phyloP scores from a whole-genome alignment of 2,329 filamentous ascomycete species.

The Colletotrichum gloeosporioides region DNA sequence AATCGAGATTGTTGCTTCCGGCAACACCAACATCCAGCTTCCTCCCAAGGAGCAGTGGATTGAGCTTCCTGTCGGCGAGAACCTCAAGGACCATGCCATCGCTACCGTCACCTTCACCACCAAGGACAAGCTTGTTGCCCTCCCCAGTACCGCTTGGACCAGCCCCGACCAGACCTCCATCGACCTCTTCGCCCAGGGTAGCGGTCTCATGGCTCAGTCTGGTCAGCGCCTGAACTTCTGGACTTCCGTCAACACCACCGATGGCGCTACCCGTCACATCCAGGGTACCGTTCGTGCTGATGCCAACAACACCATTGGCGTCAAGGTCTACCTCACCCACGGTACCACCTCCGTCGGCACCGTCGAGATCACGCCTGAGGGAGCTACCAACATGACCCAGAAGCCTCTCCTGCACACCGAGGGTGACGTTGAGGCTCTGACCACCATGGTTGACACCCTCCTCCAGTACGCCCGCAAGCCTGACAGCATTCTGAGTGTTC shows the following conservation, averaged over 20 bases:
- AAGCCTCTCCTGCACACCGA: constrained; percentile 39
- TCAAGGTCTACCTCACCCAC: constrained; percentile 57
- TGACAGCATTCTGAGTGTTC: constrained; percentile 24
- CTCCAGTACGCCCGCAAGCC: constrained; percentile 28
- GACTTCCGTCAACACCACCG: constrained; percentile 47
- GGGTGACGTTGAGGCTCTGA: constrained; percentile 31
- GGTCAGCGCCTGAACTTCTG: constrained; percentile 54
- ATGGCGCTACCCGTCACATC: constrained; percentile 40
- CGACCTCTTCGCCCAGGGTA: constrained; percentile 37
- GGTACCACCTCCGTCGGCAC: constrained; percentile 52
- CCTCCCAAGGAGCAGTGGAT: constrained; percentile 29
- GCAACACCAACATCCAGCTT: constrained; percentile 33
- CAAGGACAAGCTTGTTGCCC: constrained; percentile 25
- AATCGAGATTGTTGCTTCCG: constrained; percentile 51
- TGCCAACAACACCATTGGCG: constrained; percentile 45
- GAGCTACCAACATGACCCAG: constrained; percentile 45
- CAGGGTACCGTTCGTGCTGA: constrained; percentile 53
- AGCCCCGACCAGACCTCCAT: constrained; percentile 30
- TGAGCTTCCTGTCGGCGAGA: constrained; percentile 47
- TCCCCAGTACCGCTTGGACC: constrained; percentile 28
- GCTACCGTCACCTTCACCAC: constrained; percentile 32
- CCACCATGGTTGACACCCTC: constrained; percentile 30
- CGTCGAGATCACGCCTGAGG: constrained; percentile 43
- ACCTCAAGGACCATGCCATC: constrained; percentile 38
- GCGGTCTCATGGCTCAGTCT: constrained; percentile 48